phyloP scores from a whole-genome alignment of 1,284 basidiomycete genomes.

The Rhodotorula sp. region DNA sequence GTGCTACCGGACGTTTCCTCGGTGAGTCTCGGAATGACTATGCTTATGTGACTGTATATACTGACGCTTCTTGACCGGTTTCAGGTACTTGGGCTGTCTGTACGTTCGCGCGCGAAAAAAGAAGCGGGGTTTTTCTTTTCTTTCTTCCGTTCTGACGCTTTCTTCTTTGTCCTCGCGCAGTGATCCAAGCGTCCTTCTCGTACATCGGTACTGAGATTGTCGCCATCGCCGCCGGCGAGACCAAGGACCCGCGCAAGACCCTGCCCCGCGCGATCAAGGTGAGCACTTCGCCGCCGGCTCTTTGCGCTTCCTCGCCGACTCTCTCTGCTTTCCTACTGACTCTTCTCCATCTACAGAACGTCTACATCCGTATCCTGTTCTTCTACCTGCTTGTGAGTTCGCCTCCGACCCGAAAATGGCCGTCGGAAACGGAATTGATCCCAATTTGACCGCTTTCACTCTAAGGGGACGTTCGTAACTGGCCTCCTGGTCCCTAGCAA shows the following conservation, averaged over 20 bases:
- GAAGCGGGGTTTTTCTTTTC: no score
- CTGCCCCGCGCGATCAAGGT: constrained; percentile 58
- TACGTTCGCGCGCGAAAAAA: neutral
- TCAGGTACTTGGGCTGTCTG: neutral
- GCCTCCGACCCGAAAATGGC: neutral
- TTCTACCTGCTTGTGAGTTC: neutral
- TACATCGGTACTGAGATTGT: constrained; percentile 80
- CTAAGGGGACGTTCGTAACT: constrained; percentile 55
- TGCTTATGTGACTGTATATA: no score
- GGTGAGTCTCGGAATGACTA: constrained; percentile 36
- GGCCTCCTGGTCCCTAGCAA: constrained; percentile 64
- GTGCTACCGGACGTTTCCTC: constrained; percentile 49
- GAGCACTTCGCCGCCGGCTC: neutral
- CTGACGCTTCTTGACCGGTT: neutral
- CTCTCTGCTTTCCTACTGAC: constrained; percentile 8
- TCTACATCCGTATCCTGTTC: constrained; percentile 68
- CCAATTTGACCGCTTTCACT: constrained; percentile 50
- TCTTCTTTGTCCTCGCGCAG: constrained; percentile 9
- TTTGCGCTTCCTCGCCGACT: neutral
- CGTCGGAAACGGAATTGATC: neutral
- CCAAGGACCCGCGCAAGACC: constrained; percentile 54
- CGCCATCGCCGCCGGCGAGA: constrained; percentile 68
- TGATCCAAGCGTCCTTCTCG: constrained; percentile 67
- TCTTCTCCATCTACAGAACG: constrained; percentile 56
- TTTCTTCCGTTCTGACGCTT: neutral